Conservation (phyloP, 2,329 filamentous ascomycete species). For the Alternaria rosae region DNA sequence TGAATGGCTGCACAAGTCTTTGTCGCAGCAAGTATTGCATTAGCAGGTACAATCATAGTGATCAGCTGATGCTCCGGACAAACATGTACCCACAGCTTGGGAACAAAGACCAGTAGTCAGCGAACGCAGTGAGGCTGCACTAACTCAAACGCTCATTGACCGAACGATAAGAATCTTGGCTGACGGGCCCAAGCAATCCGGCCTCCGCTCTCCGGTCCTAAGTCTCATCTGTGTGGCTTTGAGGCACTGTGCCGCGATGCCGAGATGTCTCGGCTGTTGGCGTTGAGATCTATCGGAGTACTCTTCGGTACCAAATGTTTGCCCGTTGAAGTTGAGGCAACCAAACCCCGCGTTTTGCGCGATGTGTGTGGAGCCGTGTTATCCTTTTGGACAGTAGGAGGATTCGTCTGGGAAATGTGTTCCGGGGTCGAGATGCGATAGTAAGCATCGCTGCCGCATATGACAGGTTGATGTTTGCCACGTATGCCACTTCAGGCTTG, state of each 20-base stretch:
- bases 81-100: slow-evolving; percentile 1
- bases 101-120: slow-evolving; percentile 3
- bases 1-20: slow-evolving; percentile 17
- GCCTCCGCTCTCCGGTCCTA: slow-evolving; percentile 30
- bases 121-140: slow-evolving; percentile 5
- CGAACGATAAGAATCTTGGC: slow-evolving; percentile 44
- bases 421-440: not conserved
- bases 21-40: not conserved
- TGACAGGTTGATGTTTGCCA: slow-evolving; percentile 16
- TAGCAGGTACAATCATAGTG: slow-evolving; percentile 1
- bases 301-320: slow-evolving; percentile 2
- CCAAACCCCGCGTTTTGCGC: slow-evolving; percentile 3
- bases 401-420: not conserved
- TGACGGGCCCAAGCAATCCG: slow-evolving; percentile 39
- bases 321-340: slow-evolving; percentile 9
- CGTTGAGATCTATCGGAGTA: slow-evolving; percentile 19
- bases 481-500: slow-evolving; percentile 11
- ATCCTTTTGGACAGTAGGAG: not conserved
- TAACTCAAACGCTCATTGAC: slow-evolving; percentile 15
- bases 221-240: slow-evolving; percentile 18
- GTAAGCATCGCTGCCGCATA: slow-evolving; percentile 10
- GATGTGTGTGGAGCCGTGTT: not conserved
- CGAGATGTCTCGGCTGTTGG: slow-evolving; percentile 38
- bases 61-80: slow-evolving; percentile 10
- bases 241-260: slow-evolving; percentile 36